Base-by-base conservation (phyloP, 805 yeast genomes). In the Starmerella apis region DNA sequence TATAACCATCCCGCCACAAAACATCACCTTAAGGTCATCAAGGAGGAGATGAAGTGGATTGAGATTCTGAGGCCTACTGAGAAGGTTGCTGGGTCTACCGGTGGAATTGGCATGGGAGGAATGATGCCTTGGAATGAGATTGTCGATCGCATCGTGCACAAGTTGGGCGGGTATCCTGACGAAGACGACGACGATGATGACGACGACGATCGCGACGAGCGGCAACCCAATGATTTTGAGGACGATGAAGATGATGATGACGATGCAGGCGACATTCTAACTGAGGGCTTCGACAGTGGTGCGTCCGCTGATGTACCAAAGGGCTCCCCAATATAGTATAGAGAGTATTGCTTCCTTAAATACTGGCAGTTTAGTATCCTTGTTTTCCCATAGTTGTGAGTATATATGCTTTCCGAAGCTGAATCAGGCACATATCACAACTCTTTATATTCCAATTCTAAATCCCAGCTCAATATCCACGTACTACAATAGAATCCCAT, bases 61-160 rank as follows among this genome's bases (percentile, higher is more conserved):
- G 94, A 86, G 57, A 79, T 90, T n/a, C 73, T 92, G 62, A 83
- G 81, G 64, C 98, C 98, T 0, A 86, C 87, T 22, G 98, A 90
- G 65, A 90, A 90, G 66, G 95, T 90, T 5, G 79, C 83, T 62
- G 86, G 94, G 50, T 77, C 86, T 37, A 86, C 88, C 69, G 97
- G 98, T 54, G 97, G 90, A 60, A 87, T 92, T 52, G 97, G 97
- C n/a, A 83, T 92, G 86, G 97, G 98, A 44, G 97, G 98, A 48
- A 92, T 92, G 97, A 83, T 88, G 81, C 97, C 92, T 60, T 86
- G 94, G 79, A 83, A 86, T 64, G 96, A 88, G 64, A 82, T 92
- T 59, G 95, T 87, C 18, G 94, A 87, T 63, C 79, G 80, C 59
- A 74, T 86, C 44, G 94, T 84, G 19, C 72, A 80, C 66, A 82